phyloP scores from a whole-genome alignment of 1,284 basidiomycete genomes.

The Thelephora terrestris region DNA sequence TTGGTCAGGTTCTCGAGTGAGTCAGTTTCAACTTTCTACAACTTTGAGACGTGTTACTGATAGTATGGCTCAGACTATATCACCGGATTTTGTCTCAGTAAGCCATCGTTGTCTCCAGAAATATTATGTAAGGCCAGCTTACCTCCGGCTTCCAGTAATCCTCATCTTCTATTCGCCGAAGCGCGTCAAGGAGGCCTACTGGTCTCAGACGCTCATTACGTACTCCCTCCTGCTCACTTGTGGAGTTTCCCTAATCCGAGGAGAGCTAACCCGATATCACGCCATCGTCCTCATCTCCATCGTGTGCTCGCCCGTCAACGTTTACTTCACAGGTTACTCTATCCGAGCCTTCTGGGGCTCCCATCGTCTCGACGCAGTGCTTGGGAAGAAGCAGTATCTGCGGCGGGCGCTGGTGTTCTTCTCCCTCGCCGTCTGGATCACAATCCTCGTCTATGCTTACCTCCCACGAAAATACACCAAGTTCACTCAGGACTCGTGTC shows the following conservation, averaged over 20 bases:
- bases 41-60: not conserved
- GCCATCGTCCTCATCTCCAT: not conserved
- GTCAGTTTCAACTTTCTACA: not conserved
- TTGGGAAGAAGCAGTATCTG: not conserved
- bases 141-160: constrained; percentile 3
- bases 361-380: not conserved
- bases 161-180: constrained; percentile 9
- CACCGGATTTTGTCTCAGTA: constrained; percentile 9
- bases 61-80: constrained; percentile 7
- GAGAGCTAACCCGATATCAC: constrained; percentile 8
- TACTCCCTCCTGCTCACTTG: constrained; percentile 4
- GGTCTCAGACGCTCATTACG: not conserved
- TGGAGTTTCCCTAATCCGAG: constrained; percentile 5
- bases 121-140: no score
- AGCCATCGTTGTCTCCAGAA: not conserved
- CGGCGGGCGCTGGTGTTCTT: not conserved
- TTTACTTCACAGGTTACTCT: not conserved
- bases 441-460: not conserved
- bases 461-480: not conserved
- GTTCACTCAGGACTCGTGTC: not conserved
- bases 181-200: not conserved
- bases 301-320: not conserved
- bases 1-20: not conserved
- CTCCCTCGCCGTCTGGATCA: not conserved
- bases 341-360: not conserved